Base-by-base conservation (phyloP, 306 rosid species). In the Medicago ruthenica region DNA sequence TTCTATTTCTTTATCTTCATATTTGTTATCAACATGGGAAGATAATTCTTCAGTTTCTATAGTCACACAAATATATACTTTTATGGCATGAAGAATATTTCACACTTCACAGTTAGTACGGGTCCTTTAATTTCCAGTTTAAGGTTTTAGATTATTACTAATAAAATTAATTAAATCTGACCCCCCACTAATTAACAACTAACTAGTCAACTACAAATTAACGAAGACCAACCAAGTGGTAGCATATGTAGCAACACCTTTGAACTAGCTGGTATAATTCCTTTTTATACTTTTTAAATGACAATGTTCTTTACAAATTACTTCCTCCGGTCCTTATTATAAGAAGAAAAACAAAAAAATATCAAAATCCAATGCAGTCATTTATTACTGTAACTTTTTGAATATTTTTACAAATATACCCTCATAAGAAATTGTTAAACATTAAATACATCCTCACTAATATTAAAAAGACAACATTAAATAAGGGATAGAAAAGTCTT, bases 1-100 rank as follows among this genome's bases (percentile, higher is more conserved):
- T 75, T 60, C 40, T 53, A 79, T 81, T 67, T 78, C 76, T 5
- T 59, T 86, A 87, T 86, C 85, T 79, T 79, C 64, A 64, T 21
- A 57, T 20, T 53, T 7, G 47, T 39, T 67, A 24, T 40, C 57
- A 57, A 77, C 18, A 36, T 34, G 21, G 22, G 53, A 24, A 68
- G 58, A 83, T 69, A 76, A 76, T 70, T 40, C 17, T 65, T 53
- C 58, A 5, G 50, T 84, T 76, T 84, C 31, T 70, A 12, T 54
- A 68, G 54, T 81, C 85, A 83, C 86, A 42, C 70, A 60, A 12
- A 44, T 55, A 54, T 55, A 54, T 9, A 54, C 27, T 54, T 3
- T n/a, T 10, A 20, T 10, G 8, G 21, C 36, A 31, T 15, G 11
- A 61, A 61, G 67, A 27, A 61, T 61, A 27, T 3, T 27, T 27